phyloP scores from a whole-genome alignment of 805 yeast genomes.

The Pichia sporocuriosa region DNA sequence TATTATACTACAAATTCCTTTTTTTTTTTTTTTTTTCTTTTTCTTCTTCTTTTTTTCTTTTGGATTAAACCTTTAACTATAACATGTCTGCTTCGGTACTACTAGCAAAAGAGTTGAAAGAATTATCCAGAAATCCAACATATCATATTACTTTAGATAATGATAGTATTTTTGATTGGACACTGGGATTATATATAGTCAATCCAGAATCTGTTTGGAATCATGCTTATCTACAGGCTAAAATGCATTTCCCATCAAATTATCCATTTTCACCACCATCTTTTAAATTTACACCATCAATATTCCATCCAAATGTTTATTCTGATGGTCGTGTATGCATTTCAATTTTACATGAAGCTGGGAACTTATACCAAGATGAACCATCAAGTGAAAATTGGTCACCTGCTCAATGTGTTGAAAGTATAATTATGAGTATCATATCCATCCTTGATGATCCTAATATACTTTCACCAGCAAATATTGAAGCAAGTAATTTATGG shows the following conservation, averaged over 20 bases:
- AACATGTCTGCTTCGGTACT: slow-evolving; percentile 25
- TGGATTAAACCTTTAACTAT: too few species aligned
- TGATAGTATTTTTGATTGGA: slow-evolving; percentile 60
- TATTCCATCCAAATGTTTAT: slow-evolving; percentile 92
- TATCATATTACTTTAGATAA: slow-evolving; percentile 37
- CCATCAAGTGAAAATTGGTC: slow-evolving; percentile 94
- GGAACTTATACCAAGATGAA: slow-evolving; percentile 85
- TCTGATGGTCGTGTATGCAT: slow-evolving; percentile 83
- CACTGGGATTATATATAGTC: slow-evolving; percentile 86
- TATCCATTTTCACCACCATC: slow-evolving; percentile 38
- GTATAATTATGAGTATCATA: slow-evolving; percentile 82
- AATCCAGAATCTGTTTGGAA: slow-evolving; percentile 85
- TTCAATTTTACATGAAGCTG: slow-evolving; percentile 86
- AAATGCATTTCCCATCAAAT: slow-evolving; percentile 86
- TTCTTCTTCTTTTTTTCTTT: too few species aligned
- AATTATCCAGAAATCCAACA: slow-evolving; percentile 28
- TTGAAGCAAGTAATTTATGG: slow-evolving; percentile 91
- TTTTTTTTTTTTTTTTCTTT: too few species aligned
- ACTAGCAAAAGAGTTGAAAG: slow-evolving; percentile 32
- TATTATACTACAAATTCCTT: not conserved
- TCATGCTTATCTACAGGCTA: slow-evolving; percentile 92
- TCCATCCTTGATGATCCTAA: slow-evolving; percentile 92
- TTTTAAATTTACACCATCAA: slow-evolving; percentile 86
- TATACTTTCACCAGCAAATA: slow-evolving; percentile 88
- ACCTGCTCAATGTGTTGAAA: slow-evolving; percentile 87